phyloP scores from a whole-genome alignment of 1,139 yeast species.

The Pichia sp. region DNA sequence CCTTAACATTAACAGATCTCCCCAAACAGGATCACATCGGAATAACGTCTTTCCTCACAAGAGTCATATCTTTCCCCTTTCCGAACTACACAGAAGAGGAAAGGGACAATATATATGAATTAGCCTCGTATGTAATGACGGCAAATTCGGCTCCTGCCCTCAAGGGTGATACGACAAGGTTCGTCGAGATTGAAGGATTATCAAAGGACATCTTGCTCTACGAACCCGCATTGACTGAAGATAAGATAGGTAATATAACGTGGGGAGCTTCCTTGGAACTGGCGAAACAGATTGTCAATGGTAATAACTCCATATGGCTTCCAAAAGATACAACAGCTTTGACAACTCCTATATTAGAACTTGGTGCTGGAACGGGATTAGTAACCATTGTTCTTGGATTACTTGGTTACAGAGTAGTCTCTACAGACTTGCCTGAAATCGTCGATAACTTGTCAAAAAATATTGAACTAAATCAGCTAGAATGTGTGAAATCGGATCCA shows the following conservation, averaged over 20 bases:
- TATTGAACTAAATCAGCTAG: slow-evolving; percentile 45
- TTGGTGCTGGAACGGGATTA: slow-evolving; percentile 93
- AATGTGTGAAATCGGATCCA: not conserved
- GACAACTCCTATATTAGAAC: slow-evolving; percentile 55
- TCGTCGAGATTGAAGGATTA: slow-evolving; percentile 21
- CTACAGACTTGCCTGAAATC: slow-evolving; percentile 81
- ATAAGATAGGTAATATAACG: slow-evolving; percentile 84
- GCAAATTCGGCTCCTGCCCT: slow-evolving; percentile 88
- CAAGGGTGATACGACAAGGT: slow-evolving; percentile 57
- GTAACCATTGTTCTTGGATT: slow-evolving; percentile 66
- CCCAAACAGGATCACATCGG: slow-evolving; percentile 24
- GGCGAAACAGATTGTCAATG: slow-evolving; percentile 46
- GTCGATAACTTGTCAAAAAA: slow-evolving; percentile 62
- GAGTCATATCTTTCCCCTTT: slow-evolving; percentile 54
- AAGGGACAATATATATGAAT: slow-evolving; percentile 44
- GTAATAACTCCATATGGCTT: slow-evolving; percentile 25
- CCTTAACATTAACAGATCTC: slow-evolving; percentile 12
- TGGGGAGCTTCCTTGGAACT: slow-evolving; percentile 90
- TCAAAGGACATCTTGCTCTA: slow-evolving; percentile 40
- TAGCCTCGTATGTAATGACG: slow-evolving; percentile 63
- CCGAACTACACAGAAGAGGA: slow-evolving; percentile 41
- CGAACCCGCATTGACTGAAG: slow-evolving; percentile 86
- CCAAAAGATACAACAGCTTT: not conserved
- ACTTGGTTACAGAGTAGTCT: slow-evolving; percentile 45
- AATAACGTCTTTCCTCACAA: slow-evolving; percentile 59